Evolutionary conservation across 2,329 filamentous ascomycete genomes (phyloP), one percentile per base, ranked within the genome.

Genomic region (Ceratocystis destructans): DNA sequence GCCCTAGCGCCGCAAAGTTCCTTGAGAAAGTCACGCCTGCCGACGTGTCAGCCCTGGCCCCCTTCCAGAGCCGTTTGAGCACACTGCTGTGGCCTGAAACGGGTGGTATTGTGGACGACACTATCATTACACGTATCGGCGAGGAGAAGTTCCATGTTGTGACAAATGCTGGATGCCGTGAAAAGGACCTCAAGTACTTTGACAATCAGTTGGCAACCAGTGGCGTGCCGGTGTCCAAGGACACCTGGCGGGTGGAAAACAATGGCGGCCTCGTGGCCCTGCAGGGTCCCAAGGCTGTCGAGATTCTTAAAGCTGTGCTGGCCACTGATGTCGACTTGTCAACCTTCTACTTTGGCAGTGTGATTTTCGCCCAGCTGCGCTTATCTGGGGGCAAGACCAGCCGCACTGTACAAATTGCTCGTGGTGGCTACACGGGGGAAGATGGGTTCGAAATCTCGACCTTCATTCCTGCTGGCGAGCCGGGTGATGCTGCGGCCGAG

Each of bases 401-500:
- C 62, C 73, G 76, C 69, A 74, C 75, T 5, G 73, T 78, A 22
- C 73, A 96, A 63, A 86, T 96, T 73, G 92, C 87, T 73, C 85
- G 94, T 68, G 94, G 88, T 61, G 94, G 94, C 3, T 99, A 99
- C 79, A 99, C 94, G 0, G 94, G 94, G 68, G 94, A 99, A 79
- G 94, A 99, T 75, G 94, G 94, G 53, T 99, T 99, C 77, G 94
- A 99, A 78, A 90, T 99, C 72, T 94, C 89, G 50, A 88, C 96
- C 71, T 84, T 72, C 44, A 74, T 75, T 68, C 72, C 74, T 4
- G 75, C 73, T 22, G 76, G 75, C 8, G 69, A 87, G 0, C 81
- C 83, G 0, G 80, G 81, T 28, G 82, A 86, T 71, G 85, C 87
- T 7, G 81, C 84, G 12, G 50, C 69, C 5, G 78, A 79, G 22